Base-by-base conservation (phyloP, 1,284 basidiomycete species). In the Ustilago bromivora region DNA sequence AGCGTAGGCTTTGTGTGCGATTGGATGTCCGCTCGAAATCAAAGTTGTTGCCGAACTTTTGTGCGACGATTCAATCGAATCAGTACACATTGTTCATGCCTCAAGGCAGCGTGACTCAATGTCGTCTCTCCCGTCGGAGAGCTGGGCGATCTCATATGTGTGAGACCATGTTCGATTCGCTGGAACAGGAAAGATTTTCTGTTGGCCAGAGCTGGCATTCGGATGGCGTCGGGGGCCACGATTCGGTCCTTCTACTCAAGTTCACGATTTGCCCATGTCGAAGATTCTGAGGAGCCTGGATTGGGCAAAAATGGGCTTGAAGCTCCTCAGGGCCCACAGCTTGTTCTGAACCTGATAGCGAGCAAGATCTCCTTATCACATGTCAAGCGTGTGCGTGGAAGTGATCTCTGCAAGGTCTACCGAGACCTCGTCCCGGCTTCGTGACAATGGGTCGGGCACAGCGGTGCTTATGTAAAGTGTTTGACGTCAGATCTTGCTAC, bases 11-110 rank as follows among this genome's bases (percentile, higher is more conserved):
- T 28, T 28, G 23, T 28, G 28, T 55, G 17, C 43, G 34, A 36
- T 54, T 54, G 17, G 9, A 55, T 15, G 59, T 61, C 59, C 59
- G 59, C 59, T 28, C 51, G 28, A 19, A 40, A 19, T 41, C n/a
- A 38, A 32, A 11, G 36, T 56, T 31, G 10, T 35, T n/a, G 31
- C 35, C 43, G 3, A 35, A 28, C 23, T 17, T 31, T 47, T 28
- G 57, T 58, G 34, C 57, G 57, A 32, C n/a, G 28, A 10, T 46
- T 47, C 28, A 46, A 57, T 31, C 17, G 17, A 57, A 31, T 43
- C 31, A n/a, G 52, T 17, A 35, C 17, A 32, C 34, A 13, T 9
- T n/a, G 15, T 54, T 54, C 32, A 54, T 54, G 54, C 54, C 38
- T 15, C 12, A 40, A 8, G 54, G 36, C 36, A 56, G 4, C 36